Evolutionary conservation across 805 yeast genomes (phyloP), one percentile per base, ranked within the genome.

Genomic region (Sugiyamaella chiloensis): DNA sequence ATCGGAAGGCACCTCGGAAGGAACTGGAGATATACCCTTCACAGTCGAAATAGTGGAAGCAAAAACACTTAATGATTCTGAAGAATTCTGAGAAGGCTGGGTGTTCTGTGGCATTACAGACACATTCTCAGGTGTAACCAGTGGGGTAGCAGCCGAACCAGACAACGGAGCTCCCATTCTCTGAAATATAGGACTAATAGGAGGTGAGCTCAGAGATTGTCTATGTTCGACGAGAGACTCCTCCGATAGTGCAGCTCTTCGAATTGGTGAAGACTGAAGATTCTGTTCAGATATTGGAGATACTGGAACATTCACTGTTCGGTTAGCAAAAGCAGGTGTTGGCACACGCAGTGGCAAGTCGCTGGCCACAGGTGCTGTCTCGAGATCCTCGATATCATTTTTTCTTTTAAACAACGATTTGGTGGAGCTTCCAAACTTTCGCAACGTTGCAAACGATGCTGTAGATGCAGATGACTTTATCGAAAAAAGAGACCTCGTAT

Each of bases 381-480:
- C 37, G 21, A 16, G 19, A 11, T 12, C 14, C 12, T 19, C 20
- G 5, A 16, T 21, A 4, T 34, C 37, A 8, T 12, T 9, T 21
- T 34, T 34, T 21, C 19, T 34, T 7, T 34, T 26, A 30, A 51
- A 45, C n/a, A 48, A 32, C 8, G 52, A 52, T 34, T 37, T 50
- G 7, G 48, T 46, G 12, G 47, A 43, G 12, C 24, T 29, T 8
- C 50, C 49, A 29, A 49, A 24, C 24, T 53, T 51, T 23, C 47
- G 45, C 27, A 56, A 36, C 1, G 64, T 58, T 2, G 60, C 52
- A 43, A 57, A 47, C 8, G 67, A 60, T n/a, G 57, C 51, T 4
- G 55, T 53, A 3, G 65, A 59, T 14, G 58, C 51, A 4, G 59
- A 51, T 2, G 65, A 61, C 40, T 44, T 47, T n/a, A 52, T 44